A percentile compares a stretch with the other conserved stretches of the same genome.
These are phyloP conservation scores for Calvatia gigantea DNA, from an alignment of 768 basidiomycete species.

Conservation along the genomic window DNA sequence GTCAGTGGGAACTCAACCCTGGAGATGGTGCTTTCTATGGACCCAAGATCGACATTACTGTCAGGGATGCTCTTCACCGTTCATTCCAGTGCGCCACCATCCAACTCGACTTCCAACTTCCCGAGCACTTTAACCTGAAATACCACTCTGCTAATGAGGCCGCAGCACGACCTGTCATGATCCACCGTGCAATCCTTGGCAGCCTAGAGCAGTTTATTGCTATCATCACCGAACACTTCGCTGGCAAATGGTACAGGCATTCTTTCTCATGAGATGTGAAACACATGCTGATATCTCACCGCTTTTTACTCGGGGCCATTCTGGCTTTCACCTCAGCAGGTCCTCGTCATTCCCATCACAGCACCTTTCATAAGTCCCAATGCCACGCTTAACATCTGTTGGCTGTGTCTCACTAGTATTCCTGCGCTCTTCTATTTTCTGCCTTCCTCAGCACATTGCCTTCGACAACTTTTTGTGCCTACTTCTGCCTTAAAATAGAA, in stretches of 20 bases:
- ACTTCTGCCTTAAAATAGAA: conserved; percentile 67
- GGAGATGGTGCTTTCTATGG: conserved; percentile 99
- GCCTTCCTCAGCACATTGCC: not conserved
- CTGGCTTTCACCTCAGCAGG: conserved; percentile 97
- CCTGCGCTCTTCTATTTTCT: not conserved
- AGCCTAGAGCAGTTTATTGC: conserved; percentile 94
- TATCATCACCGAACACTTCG: conserved; percentile 96
- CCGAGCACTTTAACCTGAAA: conserved; percentile 92
- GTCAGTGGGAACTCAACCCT: conserved; percentile 89
- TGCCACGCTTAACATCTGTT: not conserved
- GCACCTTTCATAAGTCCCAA: conserved; percentile 71
- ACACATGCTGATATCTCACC: not conserved
- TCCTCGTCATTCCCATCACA: conserved; percentile 91
- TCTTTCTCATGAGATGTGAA: not conserved
- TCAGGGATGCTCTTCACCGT: conserved; percentile 86
- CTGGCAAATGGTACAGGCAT: conserved; percentile 80
- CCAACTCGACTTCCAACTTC: conserved; percentile 98
- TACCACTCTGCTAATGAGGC: conserved; percentile 80
- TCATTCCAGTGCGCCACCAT: conserved; percentile 99
- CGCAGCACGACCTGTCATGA: conserved; percentile 89
- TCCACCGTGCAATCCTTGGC: conserved; percentile 95
- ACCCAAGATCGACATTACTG: conserved; percentile 97
- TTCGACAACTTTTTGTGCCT: too few species aligned
- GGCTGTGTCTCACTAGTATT: conserved; percentile 14
- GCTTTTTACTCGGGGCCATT: conserved; percentile 67